Evolutionary conservation across 192 early-diverging fungal species (phyloP).

Genomic region (Umbelopsis sp.): DNA sequence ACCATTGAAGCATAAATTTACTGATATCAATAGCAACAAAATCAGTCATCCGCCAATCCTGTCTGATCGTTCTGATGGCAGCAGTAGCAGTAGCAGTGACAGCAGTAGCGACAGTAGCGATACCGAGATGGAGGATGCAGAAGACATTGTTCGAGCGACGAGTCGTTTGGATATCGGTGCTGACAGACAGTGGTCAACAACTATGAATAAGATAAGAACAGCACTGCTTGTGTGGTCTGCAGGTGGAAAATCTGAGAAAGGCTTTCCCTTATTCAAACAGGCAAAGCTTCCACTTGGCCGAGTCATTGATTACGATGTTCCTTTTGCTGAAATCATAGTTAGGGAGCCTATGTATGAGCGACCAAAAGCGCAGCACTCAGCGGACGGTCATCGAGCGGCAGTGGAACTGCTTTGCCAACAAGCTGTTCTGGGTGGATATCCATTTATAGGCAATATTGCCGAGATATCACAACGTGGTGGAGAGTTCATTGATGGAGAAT

Average conservation of each 20-base stretch:
- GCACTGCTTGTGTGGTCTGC: neutral
- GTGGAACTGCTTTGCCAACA: conserved; percentile 52
- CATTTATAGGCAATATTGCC: conserved; percentile 49
- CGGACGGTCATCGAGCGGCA: conserved; percentile 21
- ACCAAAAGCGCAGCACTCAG: neutral
- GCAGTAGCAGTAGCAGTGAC: conserved; percentile 15
- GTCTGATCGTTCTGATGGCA: conserved; percentile 16
- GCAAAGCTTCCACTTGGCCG: neutral
- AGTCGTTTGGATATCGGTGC: conserved; percentile 4
- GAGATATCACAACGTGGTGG: conserved; percentile 48
- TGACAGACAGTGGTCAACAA: neutral
- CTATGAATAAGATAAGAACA: neutral
- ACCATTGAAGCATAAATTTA: neutral
- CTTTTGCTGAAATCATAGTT: conserved; percentile 24
- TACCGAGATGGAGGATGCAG: conserved; percentile 17
- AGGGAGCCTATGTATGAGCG: conserved; percentile 10
- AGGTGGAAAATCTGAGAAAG: neutral
- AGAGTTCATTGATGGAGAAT: conserved; percentile 52
- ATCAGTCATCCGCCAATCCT: neutral
- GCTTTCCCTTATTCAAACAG: neutral
- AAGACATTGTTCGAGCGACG: conserved; percentile 4
- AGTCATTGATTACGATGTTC: conserved; percentile 27
- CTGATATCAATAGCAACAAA: neutral
- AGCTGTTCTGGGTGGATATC: conserved; percentile 55
- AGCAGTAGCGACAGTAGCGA: neutral